These are phyloP conservation scores for Carpinus viminea DNA, from an alignment of 306 rosid species.

Conservation along the genomic window DNA sequence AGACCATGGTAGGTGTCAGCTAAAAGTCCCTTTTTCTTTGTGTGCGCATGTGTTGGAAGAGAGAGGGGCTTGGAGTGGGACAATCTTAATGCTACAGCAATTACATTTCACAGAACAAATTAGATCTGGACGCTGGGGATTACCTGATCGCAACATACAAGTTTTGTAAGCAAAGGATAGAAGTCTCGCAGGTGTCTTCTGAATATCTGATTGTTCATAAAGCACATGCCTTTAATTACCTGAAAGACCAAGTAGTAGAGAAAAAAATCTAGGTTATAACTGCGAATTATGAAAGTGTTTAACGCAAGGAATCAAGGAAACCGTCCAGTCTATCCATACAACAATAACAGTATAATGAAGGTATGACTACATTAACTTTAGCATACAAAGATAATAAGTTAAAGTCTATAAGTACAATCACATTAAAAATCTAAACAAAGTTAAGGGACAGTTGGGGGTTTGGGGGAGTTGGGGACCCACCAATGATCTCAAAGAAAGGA, in stretches of 20 bases:
- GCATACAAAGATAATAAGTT: neutral
- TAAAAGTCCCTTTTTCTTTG: no score
- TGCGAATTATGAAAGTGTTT: constrained; percentile 5
- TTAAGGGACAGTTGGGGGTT: neutral
- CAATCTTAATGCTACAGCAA: no score
- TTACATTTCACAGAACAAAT: neutral
- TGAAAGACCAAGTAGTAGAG: constrained; percentile 38
- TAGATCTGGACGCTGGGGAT: constrained; percentile 23
- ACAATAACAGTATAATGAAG: neutral
- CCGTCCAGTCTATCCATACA: neutral
- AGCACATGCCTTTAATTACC: constrained; percentile 93
- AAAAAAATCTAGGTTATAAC: constrained; percentile 21
- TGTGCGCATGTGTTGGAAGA: no score
- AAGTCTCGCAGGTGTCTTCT: constrained; percentile 86
- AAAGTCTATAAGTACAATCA: neutral
- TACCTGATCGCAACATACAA: constrained; percentile 98
- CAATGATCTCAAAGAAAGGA: neutral
- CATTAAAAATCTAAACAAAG: neutral
- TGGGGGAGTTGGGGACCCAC: neutral
- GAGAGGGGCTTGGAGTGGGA: no score
- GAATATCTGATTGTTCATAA: constrained; percentile 83
- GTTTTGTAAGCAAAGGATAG: constrained; percentile 92
- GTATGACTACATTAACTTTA: neutral
- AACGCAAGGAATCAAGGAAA: neutral
- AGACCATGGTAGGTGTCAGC: neutral